phyloP scores from a whole-genome alignment of 345 rosid species.

The Punica granatum region DNA sequence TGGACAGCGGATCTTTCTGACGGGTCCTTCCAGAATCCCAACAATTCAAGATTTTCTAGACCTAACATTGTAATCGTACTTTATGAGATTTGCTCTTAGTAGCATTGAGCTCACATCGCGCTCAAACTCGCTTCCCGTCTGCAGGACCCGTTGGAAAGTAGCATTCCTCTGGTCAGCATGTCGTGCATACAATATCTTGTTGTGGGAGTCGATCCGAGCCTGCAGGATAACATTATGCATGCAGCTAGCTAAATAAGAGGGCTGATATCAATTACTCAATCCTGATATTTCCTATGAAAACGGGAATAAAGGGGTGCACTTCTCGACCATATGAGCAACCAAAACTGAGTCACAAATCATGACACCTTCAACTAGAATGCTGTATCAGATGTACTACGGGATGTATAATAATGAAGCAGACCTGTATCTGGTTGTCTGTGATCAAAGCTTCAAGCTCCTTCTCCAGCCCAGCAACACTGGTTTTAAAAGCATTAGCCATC shows the following conservation, averaged over 20 bases:
- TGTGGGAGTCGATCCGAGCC: constrained; percentile 99
- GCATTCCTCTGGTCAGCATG: constrained; percentile 97
- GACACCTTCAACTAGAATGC: background rate
- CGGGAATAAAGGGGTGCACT: background rate
- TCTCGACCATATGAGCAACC: background rate
- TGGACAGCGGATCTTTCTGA: background rate
- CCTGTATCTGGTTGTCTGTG: constrained; percentile 96
- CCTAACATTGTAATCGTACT: constrained; percentile 62
- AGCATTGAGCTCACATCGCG: constrained; percentile 83
- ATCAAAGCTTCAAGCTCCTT: constrained; percentile 90
- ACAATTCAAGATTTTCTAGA: constrained; percentile 51
- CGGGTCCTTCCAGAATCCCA: background rate
- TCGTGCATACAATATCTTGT: constrained; percentile 88
- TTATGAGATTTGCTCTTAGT: constrained; percentile 78
- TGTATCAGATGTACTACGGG: constrained; percentile 9
- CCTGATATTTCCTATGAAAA: background rate
- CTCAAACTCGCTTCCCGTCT: constrained; percentile 90
- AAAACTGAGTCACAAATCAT: background rate
- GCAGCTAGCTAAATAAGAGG: background rate
- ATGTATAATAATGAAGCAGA: constrained; percentile 8
- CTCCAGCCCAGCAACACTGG: constrained; percentile 71
- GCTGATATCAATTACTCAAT: background rate
- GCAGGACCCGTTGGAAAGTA: constrained; percentile 89
- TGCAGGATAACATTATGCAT: constrained; percentile 17
- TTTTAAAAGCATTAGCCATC: constrained; percentile 99